A percentile compares a stretch with the other conserved stretches of the same genome.
These are phyloP conservation scores for Ministeria vibrans DNA, from an alignment of 78 protist genomes.

Conservation along the genomic window DNA sequence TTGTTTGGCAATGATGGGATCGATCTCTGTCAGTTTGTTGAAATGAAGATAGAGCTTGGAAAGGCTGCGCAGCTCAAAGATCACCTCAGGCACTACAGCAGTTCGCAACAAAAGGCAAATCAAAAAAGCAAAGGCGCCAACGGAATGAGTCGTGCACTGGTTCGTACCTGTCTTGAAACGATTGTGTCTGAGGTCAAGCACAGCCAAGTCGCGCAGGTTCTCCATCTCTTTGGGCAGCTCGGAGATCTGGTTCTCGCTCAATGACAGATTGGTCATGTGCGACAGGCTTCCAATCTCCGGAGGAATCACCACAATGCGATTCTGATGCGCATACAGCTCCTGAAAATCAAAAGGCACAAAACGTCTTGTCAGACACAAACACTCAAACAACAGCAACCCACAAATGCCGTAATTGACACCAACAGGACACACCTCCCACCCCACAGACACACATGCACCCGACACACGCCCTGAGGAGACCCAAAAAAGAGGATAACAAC, in stretches of 20 bases:
- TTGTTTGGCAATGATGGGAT: too few relatives aligned
- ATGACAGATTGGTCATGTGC: not conserved
- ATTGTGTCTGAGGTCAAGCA: conserved; percentile 1
- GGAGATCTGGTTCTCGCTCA: not conserved
- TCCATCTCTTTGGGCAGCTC: not conserved
- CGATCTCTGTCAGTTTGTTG: not conserved
- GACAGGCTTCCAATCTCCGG: not conserved
- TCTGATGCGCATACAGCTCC: not conserved
- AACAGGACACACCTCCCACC: too few relatives aligned
- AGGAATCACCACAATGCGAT: not conserved
- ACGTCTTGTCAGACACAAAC: not conserved
- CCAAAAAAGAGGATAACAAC: too few relatives aligned
- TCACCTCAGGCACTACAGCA: not conserved
- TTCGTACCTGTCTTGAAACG: not conserved
- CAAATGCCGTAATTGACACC: not conserved
- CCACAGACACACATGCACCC: too few relatives aligned
- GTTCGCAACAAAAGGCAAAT: too few relatives aligned
- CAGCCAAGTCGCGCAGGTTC: not conserved
- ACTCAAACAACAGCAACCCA: not conserved
- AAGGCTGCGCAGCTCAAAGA: not conserved
- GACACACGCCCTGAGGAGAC: too few relatives aligned
- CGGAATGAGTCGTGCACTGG: too few relatives aligned
- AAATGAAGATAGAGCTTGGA: not conserved
- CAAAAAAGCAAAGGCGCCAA: too few relatives aligned
- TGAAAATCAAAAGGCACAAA: not conserved